A percentile compares a stretch with the other conserved stretches of the same genome.
These are phyloP conservation scores for Cladosporium austrohemisphaericum DNA, from an alignment of 2,329 filamentous ascomycete genomes.

Conservation along the genomic window DNA sequence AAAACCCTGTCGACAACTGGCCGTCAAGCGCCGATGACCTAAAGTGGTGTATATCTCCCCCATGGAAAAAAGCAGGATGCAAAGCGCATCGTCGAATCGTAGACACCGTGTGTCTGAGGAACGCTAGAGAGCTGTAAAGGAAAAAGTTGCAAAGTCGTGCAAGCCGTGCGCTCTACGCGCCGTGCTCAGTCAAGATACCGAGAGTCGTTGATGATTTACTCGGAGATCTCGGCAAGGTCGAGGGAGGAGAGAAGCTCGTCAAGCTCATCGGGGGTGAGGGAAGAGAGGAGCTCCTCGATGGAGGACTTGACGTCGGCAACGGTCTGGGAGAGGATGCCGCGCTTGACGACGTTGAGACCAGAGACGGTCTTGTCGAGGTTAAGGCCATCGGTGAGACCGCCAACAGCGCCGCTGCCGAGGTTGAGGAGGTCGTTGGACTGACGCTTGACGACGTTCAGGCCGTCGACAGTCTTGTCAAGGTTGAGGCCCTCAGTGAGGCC, in stretches of 20 bases:
- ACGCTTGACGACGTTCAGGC: conserved; percentile 2
- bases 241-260: not conserved
- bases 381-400: not conserved
- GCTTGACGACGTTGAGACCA: not conserved
- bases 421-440: not conserved
- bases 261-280: not conserved
- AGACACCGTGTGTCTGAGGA: not conserved
- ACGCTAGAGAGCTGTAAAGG: not conserved
- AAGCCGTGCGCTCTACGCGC: too few relatives aligned
- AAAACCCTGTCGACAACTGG: not conserved
- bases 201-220: too few relatives aligned
- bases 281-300: not conserved
- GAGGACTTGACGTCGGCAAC: conserved; percentile 1
- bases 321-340: not conserved
- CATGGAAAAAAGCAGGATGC: conserved; percentile 1
- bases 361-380: not conserved
- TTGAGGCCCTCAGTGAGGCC: not conserved
- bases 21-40: not conserved
- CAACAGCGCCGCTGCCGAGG: not conserved
- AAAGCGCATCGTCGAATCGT: conserved; percentile 9
- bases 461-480: not conserved
- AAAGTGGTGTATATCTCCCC: too few relatives aligned
- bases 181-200: too few relatives aligned
- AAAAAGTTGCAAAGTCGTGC: too few relatives aligned
- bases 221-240: too few relatives aligned